Evolutionary conservation across 805 yeast species (phyloP), one percentile per base, ranked within the genome.

Genomic region (Metschnikowia arizonensis): DNA sequence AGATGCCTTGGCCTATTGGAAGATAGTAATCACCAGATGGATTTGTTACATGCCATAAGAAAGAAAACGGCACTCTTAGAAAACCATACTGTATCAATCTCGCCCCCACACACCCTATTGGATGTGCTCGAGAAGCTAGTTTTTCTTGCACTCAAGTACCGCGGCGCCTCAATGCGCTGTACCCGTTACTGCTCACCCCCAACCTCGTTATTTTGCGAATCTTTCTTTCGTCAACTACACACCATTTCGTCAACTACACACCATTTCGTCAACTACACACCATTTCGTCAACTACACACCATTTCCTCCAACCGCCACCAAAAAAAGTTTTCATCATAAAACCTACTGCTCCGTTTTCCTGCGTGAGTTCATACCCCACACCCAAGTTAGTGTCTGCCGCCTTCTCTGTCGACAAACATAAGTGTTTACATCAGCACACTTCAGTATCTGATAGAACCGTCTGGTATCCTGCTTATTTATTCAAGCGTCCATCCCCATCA

Each of bases 131-230:
- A 5, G 36, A n/a, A 28, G 15, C 18, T 28, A 25, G 40, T 26
- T 29, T 26, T 29, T 28, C 40, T 25, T 37, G 29, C 40, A n/a
- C 40, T n/a, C n/a, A 12, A 37, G 23, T 26, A 21, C 33, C 40
- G 40, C 40, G 18, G 33, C 25, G 40, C 40, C 9, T 37, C 18
- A 18, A 28, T 17, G 2, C n/a, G 24, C 33, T 18, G 33, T 37
- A 18, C 28, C 28, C 17, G 3, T 12, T n/a, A 28, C 33, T 31
- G 33, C 40, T 15, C 40, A 26, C 40, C 25, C 40, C 26, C 32
- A 28, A 8, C 9, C 33, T 37, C 40, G 40, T 37, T n/a, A 37
- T 18, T 37, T 37, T 37, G 32, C 40, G 40, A 37, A 29, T 18
- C n/a, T 14, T n/a, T 25, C n/a, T n/a, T n/a, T n/a, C n/a, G n/a